Base-by-base conservation (phyloP, 2,329 filamentous ascomycete genomes). In the Onygenales sp. region DNA sequence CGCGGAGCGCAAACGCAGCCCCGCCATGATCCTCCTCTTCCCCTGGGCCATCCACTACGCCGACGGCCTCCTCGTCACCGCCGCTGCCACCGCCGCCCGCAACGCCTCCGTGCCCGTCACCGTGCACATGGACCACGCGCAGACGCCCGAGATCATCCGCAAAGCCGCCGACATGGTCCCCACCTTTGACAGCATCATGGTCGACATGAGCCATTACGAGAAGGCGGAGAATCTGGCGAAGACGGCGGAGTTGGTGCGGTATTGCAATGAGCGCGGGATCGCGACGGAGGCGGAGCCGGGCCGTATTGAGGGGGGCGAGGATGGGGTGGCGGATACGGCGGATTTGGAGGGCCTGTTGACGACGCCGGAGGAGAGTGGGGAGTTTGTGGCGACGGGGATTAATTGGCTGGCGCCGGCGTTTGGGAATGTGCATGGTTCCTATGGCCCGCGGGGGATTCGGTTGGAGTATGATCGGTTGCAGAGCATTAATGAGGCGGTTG, bases 361-460 rank as follows among this genome's bases (percentile, higher is more conserved):
- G 0, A 87, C 83, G 0, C 77, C 80, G 0, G 83, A 86, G 57
- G 80, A 89, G 67, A 84, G 83, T 6, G 77, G 82, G 57, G 81
- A 87, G 61, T 89, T 90, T 61, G 77, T 87, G 3, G 77, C 74
- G 2, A 86, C 84, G 9, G 86, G 85, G 0, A 86, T 89, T 62
- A 83, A 89, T 61, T 85, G 84, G 72, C 71, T 90, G 11, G 86
- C 86, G 2, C 86, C 86, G 0, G 84, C 84, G 0, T 87, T 89
- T 69, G 86, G 86, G 3, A 89, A 88, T 61, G 82, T 89, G 44
- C 86, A 89, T 68, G 86, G 86, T 5, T 80, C 83, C 60, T 88
- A 89, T 67, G 85, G 85, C 0, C 77, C 81, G 0, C 70, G 79
- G 13, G 85, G 85, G 0, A 80, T 83, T 27, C 73, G 77, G 64